phyloP scores from a whole-genome alignment of 208 protist genomes.

The Trypanosoma melophagium region DNA sequence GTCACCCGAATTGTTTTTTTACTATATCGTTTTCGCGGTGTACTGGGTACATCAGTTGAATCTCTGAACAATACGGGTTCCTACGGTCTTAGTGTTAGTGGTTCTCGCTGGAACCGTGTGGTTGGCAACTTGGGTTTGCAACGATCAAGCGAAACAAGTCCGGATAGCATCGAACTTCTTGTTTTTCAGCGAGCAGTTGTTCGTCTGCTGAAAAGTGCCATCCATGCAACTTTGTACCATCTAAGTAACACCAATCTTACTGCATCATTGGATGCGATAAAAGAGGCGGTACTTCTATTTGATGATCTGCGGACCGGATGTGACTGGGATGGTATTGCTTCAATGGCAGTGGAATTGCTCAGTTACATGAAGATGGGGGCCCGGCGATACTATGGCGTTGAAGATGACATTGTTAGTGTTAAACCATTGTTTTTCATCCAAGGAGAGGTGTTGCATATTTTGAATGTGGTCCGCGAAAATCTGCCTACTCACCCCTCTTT shows the following conservation, averaged over 20 bases:
- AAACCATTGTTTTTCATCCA: not conserved
- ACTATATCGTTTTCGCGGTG: constrained; percentile 50
- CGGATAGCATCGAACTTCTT: not conserved
- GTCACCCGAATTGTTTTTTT: constrained; percentile 72
- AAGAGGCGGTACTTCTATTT: constrained; percentile 45
- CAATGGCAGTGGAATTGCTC: constrained; percentile 46
- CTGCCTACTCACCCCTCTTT: not conserved
- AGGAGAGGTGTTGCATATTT: not conserved
- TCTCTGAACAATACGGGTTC: not conserved
- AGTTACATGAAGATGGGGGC: constrained; percentile 16
- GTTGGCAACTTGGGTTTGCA: not conserved
- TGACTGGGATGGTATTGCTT: constrained; percentile 37
- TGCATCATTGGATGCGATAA: constrained; percentile 1
- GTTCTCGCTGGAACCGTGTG: not conserved
- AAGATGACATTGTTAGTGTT: not conserved
- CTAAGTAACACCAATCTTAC: not conserved
- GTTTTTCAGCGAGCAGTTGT: constrained; percentile 43
- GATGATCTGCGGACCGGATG: constrained; percentile 33
- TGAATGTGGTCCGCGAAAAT: not conserved
- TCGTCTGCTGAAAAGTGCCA: constrained; percentile 55
- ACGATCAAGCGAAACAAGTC: not conserved
- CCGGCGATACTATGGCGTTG: not conserved
- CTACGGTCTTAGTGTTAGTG: not conserved
- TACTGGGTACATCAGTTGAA: constrained; percentile 24
- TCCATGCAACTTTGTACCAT: constrained; percentile 42